These are phyloP conservation scores for Penicillium thymicola DNA, from an alignment of 2,329 filamentous ascomycete species.

Conservation along the genomic window DNA sequence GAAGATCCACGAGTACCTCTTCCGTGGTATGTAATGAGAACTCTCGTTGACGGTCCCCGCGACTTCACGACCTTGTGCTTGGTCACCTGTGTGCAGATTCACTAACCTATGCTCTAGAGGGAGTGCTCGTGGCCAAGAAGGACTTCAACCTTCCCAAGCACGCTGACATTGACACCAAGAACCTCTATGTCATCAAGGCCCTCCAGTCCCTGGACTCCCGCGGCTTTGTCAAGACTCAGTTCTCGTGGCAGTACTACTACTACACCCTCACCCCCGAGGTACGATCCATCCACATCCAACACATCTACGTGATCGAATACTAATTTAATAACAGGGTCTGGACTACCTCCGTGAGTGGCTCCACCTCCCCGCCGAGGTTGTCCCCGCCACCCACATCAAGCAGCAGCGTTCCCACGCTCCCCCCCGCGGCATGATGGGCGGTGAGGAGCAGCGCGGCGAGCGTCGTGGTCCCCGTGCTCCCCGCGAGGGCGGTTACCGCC, in stretches of 20 bases:
- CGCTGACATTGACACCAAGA: constrained; percentile 98
- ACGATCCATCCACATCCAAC: constrained; percentile 9
- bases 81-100: constrained; percentile 4
- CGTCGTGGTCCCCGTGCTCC: constrained; percentile 70
- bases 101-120: constrained; percentile 50
- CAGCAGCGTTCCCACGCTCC: constrained; percentile 98
- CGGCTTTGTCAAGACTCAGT: constrained; percentile 99
- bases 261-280: constrained; percentile 96
- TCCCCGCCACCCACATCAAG: constrained; percentile 99
- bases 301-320: neutral
- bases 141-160: constrained; percentile 99
- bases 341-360: constrained; percentile 99
- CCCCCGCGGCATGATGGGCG: constrained; percentile 96
- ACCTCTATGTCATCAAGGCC: constrained; percentile 99
- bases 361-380: constrained; percentile 98
- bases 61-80: constrained; percentile 4
- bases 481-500: constrained; percentile 85
- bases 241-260: constrained; percentile 99
- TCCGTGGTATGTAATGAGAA: constrained; percentile 64
- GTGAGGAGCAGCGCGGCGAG: constrained; percentile 70
- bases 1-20: constrained; percentile 99
- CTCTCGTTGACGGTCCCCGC: constrained; percentile 14
- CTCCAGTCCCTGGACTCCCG: constrained; percentile 97
- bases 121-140: constrained; percentile 95
- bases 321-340: constrained; percentile 61